Evolutionary conservation across 2,329 filamentous ascomycete genomes (phyloP), one percentile per base, ranked within the genome.

Genomic region (Fusarium sp.): DNA sequence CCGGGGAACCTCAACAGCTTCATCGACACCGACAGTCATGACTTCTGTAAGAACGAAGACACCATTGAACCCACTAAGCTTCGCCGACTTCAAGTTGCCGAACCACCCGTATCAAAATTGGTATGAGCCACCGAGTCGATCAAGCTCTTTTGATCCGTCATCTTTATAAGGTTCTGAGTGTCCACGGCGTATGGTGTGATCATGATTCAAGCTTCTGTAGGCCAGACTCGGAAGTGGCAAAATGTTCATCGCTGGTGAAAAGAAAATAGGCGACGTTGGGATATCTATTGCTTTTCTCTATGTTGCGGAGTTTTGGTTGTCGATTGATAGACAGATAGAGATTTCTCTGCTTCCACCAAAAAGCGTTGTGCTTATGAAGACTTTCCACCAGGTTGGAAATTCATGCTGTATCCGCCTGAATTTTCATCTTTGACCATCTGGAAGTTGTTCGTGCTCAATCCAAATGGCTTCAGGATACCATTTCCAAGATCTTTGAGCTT

Each of bases 401-500:
- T 95, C 90, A 99, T 92, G 78, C 91, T 97, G 79, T 98, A 98
- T 0, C 94, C 94, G 2, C 96, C 96, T 1, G 90, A 91, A 65
- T 90, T 91, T 73, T 95, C 91, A 74, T 97, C 95, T 79, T 97
- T 93, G 26, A 91, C 88, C 85, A 98, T 96, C 67, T 97, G 89
- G 76, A 99, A 98, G 77, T 96, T 97, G 44, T 97, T 90, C 12
- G 96, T 98, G 60, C 91, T 96, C 70, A 99, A 79, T 2, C 96
- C 96, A 82, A 98, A 98, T 1, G 95, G 95, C 76, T 92, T 97
- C 49, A 99, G 77, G 17, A 99, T 88, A 2, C 94, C 93, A 76
- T 99, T 97, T 0, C 96, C 96, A 62, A 99, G 82, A 79, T 92
- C 89, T 76, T 97, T 97, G 72, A 99, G 80, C 81, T 98, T 97